These are phyloP conservation scores for Beauveria pseudobassiana DNA, from an alignment of 2,329 filamentous ascomycete species.

Conservation along the genomic window DNA sequence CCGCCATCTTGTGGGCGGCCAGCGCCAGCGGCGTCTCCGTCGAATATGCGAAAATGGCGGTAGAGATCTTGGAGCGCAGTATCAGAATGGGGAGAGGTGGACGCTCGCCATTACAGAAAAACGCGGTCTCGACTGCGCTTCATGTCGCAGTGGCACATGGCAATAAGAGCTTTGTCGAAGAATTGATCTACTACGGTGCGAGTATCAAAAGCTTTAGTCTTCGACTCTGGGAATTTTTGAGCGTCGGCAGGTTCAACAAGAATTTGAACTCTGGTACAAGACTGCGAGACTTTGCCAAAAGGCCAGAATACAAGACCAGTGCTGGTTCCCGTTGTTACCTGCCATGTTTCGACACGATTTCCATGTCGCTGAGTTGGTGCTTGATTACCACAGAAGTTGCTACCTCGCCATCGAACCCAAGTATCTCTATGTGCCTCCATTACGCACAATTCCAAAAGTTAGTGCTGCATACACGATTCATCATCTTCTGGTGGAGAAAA, in stretches of 20 bases:
- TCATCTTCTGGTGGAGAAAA: background rate
- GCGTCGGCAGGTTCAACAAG: background rate
- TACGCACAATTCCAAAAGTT: background rate
- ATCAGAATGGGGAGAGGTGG: background rate
- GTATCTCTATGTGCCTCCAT: background rate
- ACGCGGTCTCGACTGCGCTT: background rate
- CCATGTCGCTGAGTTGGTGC: background rate
- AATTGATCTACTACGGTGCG: background rate
- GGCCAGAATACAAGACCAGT: background rate
- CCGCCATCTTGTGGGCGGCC: conserved; percentile 1
- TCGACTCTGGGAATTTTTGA: background rate
- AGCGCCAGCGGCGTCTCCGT: background rate
- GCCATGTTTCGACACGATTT: background rate
- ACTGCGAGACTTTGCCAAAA: background rate
- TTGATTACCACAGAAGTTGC: accelerated
- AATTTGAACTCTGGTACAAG: background rate
- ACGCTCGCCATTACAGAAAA: background rate
- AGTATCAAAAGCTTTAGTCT: background rate
- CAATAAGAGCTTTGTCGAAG: background rate
- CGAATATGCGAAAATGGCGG: background rate
- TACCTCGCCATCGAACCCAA: background rate
- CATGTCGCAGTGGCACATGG: conserved; percentile 1
- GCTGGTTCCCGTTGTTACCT: background rate
- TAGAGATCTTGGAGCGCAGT: background rate
- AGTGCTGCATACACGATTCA: background rate